These are phyloP conservation scores for Parasitella parasitica DNA, from an alignment of 371 early-diverging fungal genomes.

Conservation along the genomic window DNA sequence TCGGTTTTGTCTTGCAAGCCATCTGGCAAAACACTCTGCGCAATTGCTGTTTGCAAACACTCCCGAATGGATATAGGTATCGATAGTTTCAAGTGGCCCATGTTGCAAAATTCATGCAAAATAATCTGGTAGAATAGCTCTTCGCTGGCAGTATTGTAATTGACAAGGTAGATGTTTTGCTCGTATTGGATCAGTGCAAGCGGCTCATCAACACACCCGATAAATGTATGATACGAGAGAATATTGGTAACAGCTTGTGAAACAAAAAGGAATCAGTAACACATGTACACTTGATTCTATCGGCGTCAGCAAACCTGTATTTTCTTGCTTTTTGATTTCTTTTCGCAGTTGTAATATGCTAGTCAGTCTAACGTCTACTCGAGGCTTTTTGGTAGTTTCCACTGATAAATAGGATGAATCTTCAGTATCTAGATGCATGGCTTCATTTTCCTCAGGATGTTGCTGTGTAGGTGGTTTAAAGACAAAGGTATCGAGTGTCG, in stretches of 20 bases:
- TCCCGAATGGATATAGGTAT: conserved; percentile 67
- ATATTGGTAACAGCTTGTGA: conserved; percentile 64
- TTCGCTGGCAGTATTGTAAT: conserved; percentile 72
- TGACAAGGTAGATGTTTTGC: conserved; percentile 78
- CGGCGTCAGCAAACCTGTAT: conserved; percentile 46
- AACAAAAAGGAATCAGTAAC: not conserved
- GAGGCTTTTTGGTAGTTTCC: conserved; percentile 13
- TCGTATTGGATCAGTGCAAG: conserved; percentile 81
- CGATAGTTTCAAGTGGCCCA: conserved; percentile 70
- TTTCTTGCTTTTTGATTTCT: conserved; percentile 63
- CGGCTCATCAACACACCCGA: conserved; percentile 84
- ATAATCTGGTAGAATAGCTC: conserved; percentile 87
- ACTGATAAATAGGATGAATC: conserved; percentile 4
- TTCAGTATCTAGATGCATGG: not conserved
- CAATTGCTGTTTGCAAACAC: conserved; percentile 65
- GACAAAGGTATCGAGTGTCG: conserved; percentile 66
- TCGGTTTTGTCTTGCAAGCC: conserved; percentile 51
- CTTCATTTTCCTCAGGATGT: not conserved
- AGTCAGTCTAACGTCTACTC: conserved; percentile 71
- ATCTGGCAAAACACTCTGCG: conserved; percentile 41
- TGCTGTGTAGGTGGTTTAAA: conserved; percentile 7
- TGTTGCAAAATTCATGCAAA: conserved; percentile 83
- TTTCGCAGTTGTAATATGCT: conserved; percentile 77
- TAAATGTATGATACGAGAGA: conserved; percentile 79
- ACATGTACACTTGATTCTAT: no score